Evolutionary conservation across 306 rosid species (phyloP), one percentile per base, ranked within the genome.

Genomic region (Alnus glutinosa): DNA sequence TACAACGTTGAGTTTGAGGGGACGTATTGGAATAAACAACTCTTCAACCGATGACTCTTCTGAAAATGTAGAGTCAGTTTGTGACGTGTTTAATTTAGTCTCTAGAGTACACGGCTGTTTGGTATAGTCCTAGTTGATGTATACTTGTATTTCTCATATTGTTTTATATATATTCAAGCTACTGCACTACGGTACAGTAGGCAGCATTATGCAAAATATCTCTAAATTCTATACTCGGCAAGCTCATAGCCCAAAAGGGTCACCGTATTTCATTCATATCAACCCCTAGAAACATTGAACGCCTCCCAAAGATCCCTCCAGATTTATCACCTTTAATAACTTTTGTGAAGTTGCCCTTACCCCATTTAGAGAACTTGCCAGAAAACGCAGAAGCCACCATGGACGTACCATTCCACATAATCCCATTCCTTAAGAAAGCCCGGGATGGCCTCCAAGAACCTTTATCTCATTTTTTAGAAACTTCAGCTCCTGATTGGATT

Each of bases 191-290:
- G 28, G 28, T 23, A 23, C 28, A 23, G 28, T 23, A 23, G 28
- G 28, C 28, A 23, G 28, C 28, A 23, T 23, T 23, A 23, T 23
- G 28, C 28, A 0, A 23, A 23, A 23, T 23, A 23, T 23, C 28
- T 23, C 28, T 23, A 23, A 23, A 23, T 23, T 23, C 28, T 23
- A 23, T 23, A 23, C 77, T 91, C n/a, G 77, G 84, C 15, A 91
- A 89, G 79, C 85, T 87, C 57, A 86, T 91, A 19, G 91, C 91
- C 64, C 88, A 78, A 75, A 87, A 85, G 73, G 88, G 86, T 75
- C 90, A 87, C 67, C 49, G 15, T 4, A 61, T 78, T 18, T 85
- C 92, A 3, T 81, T 89, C 63, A 37, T 87, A 0, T 91, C 93
- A 48, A 89, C 93, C n/a, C 89, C 93, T 0, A 55, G 49, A 76